Evolutionary conservation across 345 rosid species (phyloP).

Genomic region (Acer negundo): DNA sequence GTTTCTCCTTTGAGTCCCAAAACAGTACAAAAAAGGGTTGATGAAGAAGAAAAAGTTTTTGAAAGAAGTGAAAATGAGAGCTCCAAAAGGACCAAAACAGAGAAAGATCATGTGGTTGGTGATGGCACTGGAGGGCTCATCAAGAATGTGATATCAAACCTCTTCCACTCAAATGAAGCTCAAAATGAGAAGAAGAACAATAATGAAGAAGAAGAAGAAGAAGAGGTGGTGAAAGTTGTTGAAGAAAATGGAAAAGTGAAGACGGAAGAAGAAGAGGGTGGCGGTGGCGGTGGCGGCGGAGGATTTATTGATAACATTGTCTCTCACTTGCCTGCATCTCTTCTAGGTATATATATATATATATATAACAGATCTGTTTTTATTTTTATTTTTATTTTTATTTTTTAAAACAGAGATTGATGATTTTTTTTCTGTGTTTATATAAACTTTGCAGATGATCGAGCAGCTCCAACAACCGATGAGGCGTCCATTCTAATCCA

Average conservation of each 20-base stretch:
- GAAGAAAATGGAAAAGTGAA: constrained; percentile 14
- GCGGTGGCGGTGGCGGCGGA: constrained; percentile 24
- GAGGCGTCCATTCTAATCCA: constrained; percentile 75
- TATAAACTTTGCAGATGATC: constrained; percentile 38
- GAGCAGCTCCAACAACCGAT: constrained; percentile 57
- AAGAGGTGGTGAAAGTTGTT: constrained; percentile 8
- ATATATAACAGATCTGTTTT: background rate
- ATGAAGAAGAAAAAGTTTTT: constrained; percentile 14
- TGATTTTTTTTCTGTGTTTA: background rate
- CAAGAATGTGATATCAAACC: constrained; percentile 25
- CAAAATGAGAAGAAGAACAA: constrained; percentile 15
- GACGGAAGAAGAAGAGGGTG: background rate
- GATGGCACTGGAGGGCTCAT: constrained; percentile 19
- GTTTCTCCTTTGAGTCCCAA: constrained; percentile 37
- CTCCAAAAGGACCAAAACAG: background rate
- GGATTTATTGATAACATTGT: constrained; percentile 56
- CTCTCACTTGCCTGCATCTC: constrained; percentile 56
- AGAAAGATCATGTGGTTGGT: background rate
- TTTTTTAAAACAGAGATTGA: background rate
- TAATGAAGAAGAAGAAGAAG: constrained; percentile 22
- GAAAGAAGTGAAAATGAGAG: constrained; percentile 6
- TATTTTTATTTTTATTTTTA: background rate
- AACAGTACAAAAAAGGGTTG: constrained; percentile 11
- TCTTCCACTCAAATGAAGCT: constrained; percentile 24
- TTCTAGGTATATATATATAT: constrained; percentile 32